A percentile compares a stretch with the other conserved stretches of the same genome.
Evolutionary conservation across 1,284 basidiomycete genomes (phyloP).

Genomic region (Puccinia polysora): DNA sequence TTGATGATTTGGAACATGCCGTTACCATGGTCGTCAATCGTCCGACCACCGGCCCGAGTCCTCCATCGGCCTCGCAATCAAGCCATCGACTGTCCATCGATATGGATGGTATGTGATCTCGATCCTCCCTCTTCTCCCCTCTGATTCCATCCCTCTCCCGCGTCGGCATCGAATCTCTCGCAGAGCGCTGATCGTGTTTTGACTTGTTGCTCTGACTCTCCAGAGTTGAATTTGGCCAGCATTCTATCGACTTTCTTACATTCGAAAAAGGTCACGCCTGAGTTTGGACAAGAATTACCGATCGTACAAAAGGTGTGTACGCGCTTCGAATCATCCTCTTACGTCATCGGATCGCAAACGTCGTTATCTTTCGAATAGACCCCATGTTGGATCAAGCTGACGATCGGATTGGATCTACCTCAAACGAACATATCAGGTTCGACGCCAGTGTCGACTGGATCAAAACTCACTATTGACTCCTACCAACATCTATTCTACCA

Average conservation of each 20-base stretch:
- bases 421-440: conserved; percentile 12
- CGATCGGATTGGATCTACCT: neutral
- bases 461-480: neutral
- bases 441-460: conserved; percentile 29
- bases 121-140: neutral
- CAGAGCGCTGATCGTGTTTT: no score
- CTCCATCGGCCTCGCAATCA: neutral
- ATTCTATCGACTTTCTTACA: conserved; percentile 12
- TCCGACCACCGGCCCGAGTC: neutral
- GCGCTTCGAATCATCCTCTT: no score
- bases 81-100: conserved; percentile 13
- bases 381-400: neutral
- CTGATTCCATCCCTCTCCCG: neutral
- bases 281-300: conserved; percentile 21
- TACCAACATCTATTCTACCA: conserved; percentile 4
- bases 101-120: conserved; percentile 31
- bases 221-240: conserved; percentile 21
- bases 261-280: conserved; percentile 13
- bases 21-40: conserved; percentile 31
- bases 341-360: no score
- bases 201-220: neutral
- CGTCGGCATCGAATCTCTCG: no score
- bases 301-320: conserved; percentile 24
- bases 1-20: conserved; percentile 29
- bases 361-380: no score